Base-by-base conservation (phyloP, 805 yeast genomes). In the Monosporozyma servazzii region DNA sequence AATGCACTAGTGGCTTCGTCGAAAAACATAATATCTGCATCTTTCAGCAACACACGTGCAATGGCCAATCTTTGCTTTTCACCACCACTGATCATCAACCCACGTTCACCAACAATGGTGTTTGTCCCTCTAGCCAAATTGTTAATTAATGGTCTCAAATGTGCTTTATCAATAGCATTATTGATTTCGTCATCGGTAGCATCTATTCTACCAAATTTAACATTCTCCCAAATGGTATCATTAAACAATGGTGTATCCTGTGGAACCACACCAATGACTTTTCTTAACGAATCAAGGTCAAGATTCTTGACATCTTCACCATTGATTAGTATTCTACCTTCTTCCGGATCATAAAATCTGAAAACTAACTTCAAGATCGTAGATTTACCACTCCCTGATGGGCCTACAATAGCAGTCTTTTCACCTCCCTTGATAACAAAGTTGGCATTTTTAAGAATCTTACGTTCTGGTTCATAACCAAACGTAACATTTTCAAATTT, bases 51-150 rank as follows among this genome's bases (percentile, higher is more conserved):
- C n/a, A 93, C 79, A 56, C 99, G 76, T 0, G 97, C 93, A 57
- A 93, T 88, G 0, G 99, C 98, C 43, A 93, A 73, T 55, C 99
- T 74, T 69, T 93, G 99, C 66, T 93, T 90, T 66, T 93, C 99
- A 54, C 99, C 99, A n/a, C 99, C 99, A 25, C 96, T 88, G 46
- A 93, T 90, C 99, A 93, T 93, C 77, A 93, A 77, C n/a, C 99
- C 99, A 63, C 95, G 75, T 67, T 93, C 99, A 47, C 99, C 99
- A 17, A 93, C 99, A 52, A 87, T 74, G 0, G 98, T 93, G 29
- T 84, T 73, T 41, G 78, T 72, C 1, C 97, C 96, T 13, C 86
- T 86, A 0, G 99, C 98, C 46, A 93, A 69, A 44, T 82, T 86
- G 5, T 66, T 58, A 15, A 91, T 75, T 46, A 91, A 71, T 23